Conservation (phyloP, 2,329 filamentous ascomycete species). For the Karstenula rhodostoma region DNA sequence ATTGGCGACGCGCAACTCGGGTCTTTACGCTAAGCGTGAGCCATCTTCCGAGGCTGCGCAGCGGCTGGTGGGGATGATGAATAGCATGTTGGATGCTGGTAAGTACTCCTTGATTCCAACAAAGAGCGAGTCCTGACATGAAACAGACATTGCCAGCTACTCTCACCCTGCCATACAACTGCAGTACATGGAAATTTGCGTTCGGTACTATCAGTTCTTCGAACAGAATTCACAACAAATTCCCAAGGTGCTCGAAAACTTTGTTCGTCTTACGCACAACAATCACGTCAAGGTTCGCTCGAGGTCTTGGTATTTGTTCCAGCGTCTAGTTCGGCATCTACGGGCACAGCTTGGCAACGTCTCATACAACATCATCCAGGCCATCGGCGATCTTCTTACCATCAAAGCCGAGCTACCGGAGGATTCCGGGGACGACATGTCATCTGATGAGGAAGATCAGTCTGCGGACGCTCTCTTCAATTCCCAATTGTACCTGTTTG, state of each 20-base stretch:
- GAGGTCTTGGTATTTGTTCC: slow-evolving; percentile 96
- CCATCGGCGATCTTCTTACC: slow-evolving; percentile 83
- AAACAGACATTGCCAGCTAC: slow-evolving; percentile 79
- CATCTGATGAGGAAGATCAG: slow-evolving; percentile 89
- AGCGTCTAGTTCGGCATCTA: slow-evolving; percentile 88
- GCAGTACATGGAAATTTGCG: slow-evolving; percentile 98
- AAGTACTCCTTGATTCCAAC: slow-evolving; percentile 43
- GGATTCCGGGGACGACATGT: slow-evolving; percentile 86
- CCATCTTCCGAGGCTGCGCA: slow-evolving; percentile 82
- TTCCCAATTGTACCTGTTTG: slow-evolving; percentile 91
- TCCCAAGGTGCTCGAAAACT: slow-evolving; percentile 86
- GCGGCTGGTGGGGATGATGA: slow-evolving; percentile 89
- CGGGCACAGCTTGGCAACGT: slow-evolving; percentile 85
- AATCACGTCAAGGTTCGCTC: slow-evolving; percentile 85
- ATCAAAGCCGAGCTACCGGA: slow-evolving; percentile 90
- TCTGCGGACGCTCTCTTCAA: slow-evolving; percentile 90
- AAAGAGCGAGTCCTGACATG: slow-evolving; percentile 20
- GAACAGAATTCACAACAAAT: slow-evolving; percentile 84
- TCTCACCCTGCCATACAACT: slow-evolving; percentile 90
- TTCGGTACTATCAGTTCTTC: slow-evolving; percentile 92
- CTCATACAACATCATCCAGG: slow-evolving; percentile 89
- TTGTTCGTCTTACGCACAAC: slow-evolving; percentile 89
- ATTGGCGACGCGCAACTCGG: slow-evolving; percentile 85
- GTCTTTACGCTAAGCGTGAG: slow-evolving; percentile 84
- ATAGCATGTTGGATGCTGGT: slow-evolving; percentile 93